Conservation (phyloP, 345 rosid genomes). For the Eucalyptus lansdowneana region DNA sequence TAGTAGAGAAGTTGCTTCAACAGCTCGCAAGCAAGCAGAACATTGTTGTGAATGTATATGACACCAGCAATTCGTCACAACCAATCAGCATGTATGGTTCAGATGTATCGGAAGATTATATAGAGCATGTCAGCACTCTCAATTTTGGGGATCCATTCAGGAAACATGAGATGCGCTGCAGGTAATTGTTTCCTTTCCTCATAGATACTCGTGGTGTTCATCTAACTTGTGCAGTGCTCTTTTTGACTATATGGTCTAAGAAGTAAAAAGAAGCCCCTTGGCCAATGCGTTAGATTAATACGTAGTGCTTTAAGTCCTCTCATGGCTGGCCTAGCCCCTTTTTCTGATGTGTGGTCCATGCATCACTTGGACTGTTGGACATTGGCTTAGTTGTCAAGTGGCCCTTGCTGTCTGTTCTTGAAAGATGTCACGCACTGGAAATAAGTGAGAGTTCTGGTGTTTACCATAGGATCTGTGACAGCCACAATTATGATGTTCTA, state of each 20-base stretch:
- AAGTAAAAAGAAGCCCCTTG: background rate
- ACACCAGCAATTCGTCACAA: constrained; percentile 47
- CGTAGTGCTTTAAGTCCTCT: background rate
- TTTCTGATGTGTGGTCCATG: background rate
- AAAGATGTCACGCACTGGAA: background rate
- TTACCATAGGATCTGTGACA: background rate
- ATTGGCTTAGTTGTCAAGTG: background rate
- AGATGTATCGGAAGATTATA: constrained; percentile 36
- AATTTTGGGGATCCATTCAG: constrained; percentile 93
- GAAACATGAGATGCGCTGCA: constrained; percentile 97
- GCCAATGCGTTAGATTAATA: background rate
- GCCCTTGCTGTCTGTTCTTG: background rate
- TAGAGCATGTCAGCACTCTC: constrained; percentile 58
- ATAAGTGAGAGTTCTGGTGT: background rate
- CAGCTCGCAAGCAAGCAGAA: constrained; percentile 96
- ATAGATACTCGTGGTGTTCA: background rate
- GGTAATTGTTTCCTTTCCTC: constrained; percentile 24
- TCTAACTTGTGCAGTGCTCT: background rate
- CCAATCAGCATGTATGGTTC: constrained; percentile 97
- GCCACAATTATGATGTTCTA: background rate
- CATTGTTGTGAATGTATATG: constrained; percentile 84
- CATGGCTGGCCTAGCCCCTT: background rate
- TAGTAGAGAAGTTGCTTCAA: constrained; percentile 89
- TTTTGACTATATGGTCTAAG: background rate
- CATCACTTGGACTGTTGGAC: background rate